These are phyloP conservation scores for Stellera chamaejasme DNA, from an alignment of 345 rosid species.

Conservation along the genomic window DNA sequence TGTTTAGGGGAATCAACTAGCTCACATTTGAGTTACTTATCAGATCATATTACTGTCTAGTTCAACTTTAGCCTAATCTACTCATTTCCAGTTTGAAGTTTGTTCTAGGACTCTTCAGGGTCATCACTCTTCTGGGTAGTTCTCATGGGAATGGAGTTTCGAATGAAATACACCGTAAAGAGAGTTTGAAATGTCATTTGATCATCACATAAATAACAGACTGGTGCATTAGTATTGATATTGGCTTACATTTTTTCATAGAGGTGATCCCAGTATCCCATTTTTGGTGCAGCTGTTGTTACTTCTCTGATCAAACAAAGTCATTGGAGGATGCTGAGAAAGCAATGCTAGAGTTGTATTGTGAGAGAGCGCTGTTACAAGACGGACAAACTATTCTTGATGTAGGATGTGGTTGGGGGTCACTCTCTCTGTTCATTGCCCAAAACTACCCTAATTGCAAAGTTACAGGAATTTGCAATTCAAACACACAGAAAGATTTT, in stretches of 20 bases:
- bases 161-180: too few species aligned
- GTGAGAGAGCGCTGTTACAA: constrained; percentile 55
- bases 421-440: constrained; percentile 66
- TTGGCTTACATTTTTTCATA: not conserved
- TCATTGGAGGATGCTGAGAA: constrained; percentile 79
- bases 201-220: too few species aligned
- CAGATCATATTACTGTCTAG: too few species aligned
- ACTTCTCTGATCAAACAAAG: constrained; percentile 41
- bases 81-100: too few species aligned
- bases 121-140: too few species aligned
- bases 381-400: constrained; percentile 80
- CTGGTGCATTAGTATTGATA: not conserved
- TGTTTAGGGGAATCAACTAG: too few species aligned
- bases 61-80: too few species aligned
- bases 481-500: constrained; percentile 56
- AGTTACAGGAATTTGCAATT: constrained; percentile 79
- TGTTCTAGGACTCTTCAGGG: too few species aligned
- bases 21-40: too few species aligned
- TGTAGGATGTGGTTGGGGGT: constrained; percentile 94
- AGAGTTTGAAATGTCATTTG: too few species aligned
- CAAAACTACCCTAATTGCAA: constrained; percentile 56
- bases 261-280: too few species aligned
- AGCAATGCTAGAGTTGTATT: constrained; percentile 63
- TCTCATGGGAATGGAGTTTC: too few species aligned
- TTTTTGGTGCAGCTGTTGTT: constrained; percentile 51